Evolutionary conservation across 2,329 filamentous ascomycete species (phyloP), one percentile per base, ranked within the genome.

Genomic region (Cercospora janseana): DNA sequence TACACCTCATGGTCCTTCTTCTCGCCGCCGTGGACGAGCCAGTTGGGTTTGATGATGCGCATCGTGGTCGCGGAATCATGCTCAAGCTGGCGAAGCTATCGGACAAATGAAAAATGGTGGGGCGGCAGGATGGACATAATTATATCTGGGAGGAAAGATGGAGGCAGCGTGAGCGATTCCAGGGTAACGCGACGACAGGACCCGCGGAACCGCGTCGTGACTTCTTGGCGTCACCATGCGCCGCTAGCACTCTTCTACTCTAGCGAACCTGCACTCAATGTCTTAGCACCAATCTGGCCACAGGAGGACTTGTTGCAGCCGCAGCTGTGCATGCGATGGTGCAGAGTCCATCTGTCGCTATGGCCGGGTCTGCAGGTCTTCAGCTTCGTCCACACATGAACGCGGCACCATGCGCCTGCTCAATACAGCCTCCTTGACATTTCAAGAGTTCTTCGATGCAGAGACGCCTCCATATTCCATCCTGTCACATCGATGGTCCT

Each of bases 1-100:
- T 97, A 98, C 60, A 97, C 92, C 73, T 98, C 93, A 67, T 94
- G 95, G 69, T 97, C 91, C 69, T 96, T 97, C 70, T 95, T 88
- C 75, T 98, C 93, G 69, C 92, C 91, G 73, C 88, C 90, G 75
- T 96, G 92, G 69, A 87, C 92, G 65, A 97, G 83, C 91, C 92
- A 97, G 68, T 87, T 83, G 62, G 92, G 92, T 81, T 94, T 95
- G 72, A 94, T 88, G 73, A 96, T 69, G 66, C 74, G 73, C 74
- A 76, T 76, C 37, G 40, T 44, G 12, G 28, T 31, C 35, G 35
- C 26, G n/a, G 21, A 20, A 20, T 21, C 47, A 44, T 44, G 38
- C 29, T 38, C 47, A 31, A 37, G 31, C 21, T 38, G 24, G 34
- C 6, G 12, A 18, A 13, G 6, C 24, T 21, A 38, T n/a, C 18